These are phyloP conservation scores for Aspergillus aculeatus DNA, from an alignment of 2,329 filamentous ascomycete genomes.

Conservation along the genomic window DNA sequence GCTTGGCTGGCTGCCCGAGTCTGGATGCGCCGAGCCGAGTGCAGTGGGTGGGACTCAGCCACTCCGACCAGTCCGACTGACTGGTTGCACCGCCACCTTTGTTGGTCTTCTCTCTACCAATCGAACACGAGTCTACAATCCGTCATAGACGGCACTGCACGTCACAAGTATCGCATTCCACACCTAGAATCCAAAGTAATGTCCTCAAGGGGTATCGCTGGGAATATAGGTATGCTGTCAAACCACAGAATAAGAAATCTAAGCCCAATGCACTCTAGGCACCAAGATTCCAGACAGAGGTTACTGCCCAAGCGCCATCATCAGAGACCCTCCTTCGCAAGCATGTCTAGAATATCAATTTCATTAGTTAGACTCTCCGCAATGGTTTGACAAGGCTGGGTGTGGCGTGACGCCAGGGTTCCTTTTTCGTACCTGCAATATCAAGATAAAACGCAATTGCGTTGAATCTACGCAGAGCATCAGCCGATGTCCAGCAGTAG, in stretches of 20 bases:
- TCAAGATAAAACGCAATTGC: constrained; percentile 64
- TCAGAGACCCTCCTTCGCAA: constrained; percentile 63
- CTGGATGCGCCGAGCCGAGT: background rate
- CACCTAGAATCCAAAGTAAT: background rate
- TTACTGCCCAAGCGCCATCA: constrained; percentile 22
- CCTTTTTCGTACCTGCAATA: constrained; percentile 54
- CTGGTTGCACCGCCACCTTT: constrained; percentile 2
- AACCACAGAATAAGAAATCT: background rate
- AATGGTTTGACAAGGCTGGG: background rate
- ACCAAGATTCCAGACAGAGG: constrained; percentile 17
- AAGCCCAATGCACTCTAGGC: constrained; percentile 13
- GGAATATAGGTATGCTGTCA: constrained; percentile 4
- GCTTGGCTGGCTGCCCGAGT: background rate
- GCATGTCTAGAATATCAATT: constrained; percentile 54
- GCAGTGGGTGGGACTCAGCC: background rate
- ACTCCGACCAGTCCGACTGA: background rate
- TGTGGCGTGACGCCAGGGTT: constrained; percentile 3
- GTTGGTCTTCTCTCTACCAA: background rate
- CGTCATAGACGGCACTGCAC: background rate
- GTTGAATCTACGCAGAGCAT: constrained; percentile 56
- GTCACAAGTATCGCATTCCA: too few species aligned
- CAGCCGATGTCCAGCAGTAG: background rate
- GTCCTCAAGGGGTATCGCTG: constrained; percentile 8
- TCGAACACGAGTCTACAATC: background rate
- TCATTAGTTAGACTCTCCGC: background rate